Base-by-base conservation (phyloP, 2,329 filamentous ascomycete species). In the Mariannaea sp. region DNA sequence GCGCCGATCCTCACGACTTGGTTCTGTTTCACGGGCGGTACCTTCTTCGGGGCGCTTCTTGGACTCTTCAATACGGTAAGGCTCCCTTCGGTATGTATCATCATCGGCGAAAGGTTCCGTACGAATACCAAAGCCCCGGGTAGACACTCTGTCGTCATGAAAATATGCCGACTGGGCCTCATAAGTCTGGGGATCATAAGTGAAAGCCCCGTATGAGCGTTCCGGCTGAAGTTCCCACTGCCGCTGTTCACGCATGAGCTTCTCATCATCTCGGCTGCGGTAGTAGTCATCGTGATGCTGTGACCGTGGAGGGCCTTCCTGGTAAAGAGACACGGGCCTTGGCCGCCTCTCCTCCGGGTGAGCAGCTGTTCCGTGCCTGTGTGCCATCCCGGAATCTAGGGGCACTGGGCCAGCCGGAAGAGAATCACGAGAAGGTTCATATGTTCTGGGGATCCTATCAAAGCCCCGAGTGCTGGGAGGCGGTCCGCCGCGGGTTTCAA, bases 391-490 rank as follows among this genome's bases (percentile, higher is more conserved):
- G 10, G 73, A 63, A 19, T 75, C 70, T 3, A 74, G 72, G 5
- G 73, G 68, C 12, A 71, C 66, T 4, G 76, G 72, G n/a, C 70
- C 75, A 20, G 72, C 63, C 7, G 78, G 75, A 0, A 76, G 75
- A 12, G 80, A 71, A 5, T 72, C 67, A 7, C 69, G 61, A 33
- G 79, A 72, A 19, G 81, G 79, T 56, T 82, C 83, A 6, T 57
- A 63, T 27, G 73, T 40, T 52, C 80, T 75, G 60, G 82, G 82
- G 58, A 89, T 82, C 71, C 84, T 88, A 62, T 90, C 88, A 58
- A 91, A 84, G 0, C 86, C 88, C 61, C 87, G 78, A 3, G 84
- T 89, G 5, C 85, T 83, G 4, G 86, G 86, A 8, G 89, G 88
- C 2, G 87, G 88, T 0, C 80, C 78, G 26, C 80, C 69, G 19